Evolutionary conservation across 2,329 filamentous ascomycete species (phyloP), one percentile per base, ranked within the genome.

Genomic region (Thelonectria discophora): DNA sequence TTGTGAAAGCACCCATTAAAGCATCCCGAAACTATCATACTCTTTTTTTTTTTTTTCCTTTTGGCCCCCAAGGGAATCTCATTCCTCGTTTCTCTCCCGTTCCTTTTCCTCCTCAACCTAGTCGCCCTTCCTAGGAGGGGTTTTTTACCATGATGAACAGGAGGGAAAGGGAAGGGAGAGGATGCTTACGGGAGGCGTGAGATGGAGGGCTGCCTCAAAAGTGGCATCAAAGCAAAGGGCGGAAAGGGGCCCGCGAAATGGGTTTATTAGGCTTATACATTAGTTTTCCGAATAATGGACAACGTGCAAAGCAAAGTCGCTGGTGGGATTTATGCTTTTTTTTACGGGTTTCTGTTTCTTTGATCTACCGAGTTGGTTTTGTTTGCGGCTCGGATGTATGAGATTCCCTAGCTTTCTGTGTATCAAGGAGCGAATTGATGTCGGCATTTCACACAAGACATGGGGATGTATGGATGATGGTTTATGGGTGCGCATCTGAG

Each of bases 221-320:
- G 52, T 59, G 49, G 43, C 50, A 49, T 13, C 46, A 51, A 55
- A 8, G 42, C 53, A 55, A 48, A 37, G 18, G 47, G 52, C 58
- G 37, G 56, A 51, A 27, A 21, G 47, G 50, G 52, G 52, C 58
- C 47, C 39, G 34, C 40, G 42, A 50, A 43, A 43, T 21, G 42
- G 42, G 18, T 37, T 37, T 40, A 51, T 55, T 52, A 60, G 58
- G 58, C 51, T 56, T 56, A 49, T 40, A 56, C 21, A 56, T 49
- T 56, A 60, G 46, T 56, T 37, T 30, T 60, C 46, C 52, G 52
- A 56, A 55, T 55, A 52, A 55, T 60, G 47, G 58, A 56, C 40
- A 45, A 60, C 46, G 17, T 60, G 54, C 58, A 60, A 60, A 37
- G n/a, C 46, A 42, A 49, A 42, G 52, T 56, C 52, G 46, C 13